Evolutionary conservation across 345 rosid genomes (phyloP), one percentile per base, ranked within the genome.

Genomic region (Eucalyptus pauciflora): DNA sequence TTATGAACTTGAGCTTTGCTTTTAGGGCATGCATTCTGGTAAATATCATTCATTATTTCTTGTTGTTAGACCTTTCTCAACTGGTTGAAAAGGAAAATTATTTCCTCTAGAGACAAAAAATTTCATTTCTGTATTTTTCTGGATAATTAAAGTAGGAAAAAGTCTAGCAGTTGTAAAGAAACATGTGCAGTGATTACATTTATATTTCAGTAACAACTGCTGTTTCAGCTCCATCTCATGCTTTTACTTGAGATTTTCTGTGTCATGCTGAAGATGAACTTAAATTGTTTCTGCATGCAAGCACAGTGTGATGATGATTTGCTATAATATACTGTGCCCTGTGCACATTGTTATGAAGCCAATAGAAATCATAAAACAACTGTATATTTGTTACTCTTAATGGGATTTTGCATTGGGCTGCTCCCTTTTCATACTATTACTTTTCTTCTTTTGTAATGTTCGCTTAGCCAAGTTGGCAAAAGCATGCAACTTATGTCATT

Each of bases 11-110:
- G 93, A 98, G 99, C 92, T 96, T 94, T 90, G 76, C 93, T 93
- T 97, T 98, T 93, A 94, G 94, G 87, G 91, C 92, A 94, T 97
- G 99, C 93, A 93, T 97, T 92, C 93, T 97, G 97, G 99, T 97
- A 96, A 91, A 56, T 91, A 76, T 87, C 83, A 22, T 86, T 52
- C 48, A 54, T 18, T 22, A 33, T 31, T 54, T 48, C 46, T 86
- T 86, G 87, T 45, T 6, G 15, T 51, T 51, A 20, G 67, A 60
- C 87, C 41, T 86, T 51, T 54, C 48, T 86, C n/a, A 37, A 45
- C 87, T 7, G 41, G 67, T 20, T 50, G 64, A 13, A 33, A 86
- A 52, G 29, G 17, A 37, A 54, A 41, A 86, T 69, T 31, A 31
- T 69, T 31, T 17, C 43, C 13, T 33, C 43, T 17, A 33, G 80